A percentile compares a stretch with the other conserved stretches of the same genome.
Conservation (phyloP, 2,329 filamentous ascomycete species). For the Fusarium austroafricanum region DNA sequence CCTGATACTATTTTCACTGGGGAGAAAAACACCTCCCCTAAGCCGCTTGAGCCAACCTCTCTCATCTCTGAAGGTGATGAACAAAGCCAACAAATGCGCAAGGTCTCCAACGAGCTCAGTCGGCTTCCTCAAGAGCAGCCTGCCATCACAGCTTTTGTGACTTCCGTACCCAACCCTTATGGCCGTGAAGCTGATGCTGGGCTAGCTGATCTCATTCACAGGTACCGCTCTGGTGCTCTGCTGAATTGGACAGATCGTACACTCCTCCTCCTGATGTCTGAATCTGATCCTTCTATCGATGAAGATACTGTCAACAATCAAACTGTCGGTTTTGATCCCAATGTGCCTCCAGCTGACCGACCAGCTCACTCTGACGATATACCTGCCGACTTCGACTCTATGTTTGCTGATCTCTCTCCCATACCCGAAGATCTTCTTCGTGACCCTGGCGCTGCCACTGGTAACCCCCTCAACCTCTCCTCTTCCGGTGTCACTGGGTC, state of each 20-base stretch:
- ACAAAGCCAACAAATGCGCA: slow-evolving; percentile 4
- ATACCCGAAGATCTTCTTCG: not conserved
- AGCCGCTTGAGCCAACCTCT: too few relatives aligned
- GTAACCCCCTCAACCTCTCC: not conserved
- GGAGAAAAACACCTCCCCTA: not conserved
- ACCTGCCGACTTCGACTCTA: not conserved
- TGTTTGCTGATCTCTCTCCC: not conserved
- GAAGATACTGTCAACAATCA: not conserved
- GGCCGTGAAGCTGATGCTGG: not conserved
- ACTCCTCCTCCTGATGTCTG: not conserved
- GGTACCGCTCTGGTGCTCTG: not conserved
- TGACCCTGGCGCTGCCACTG: not conserved
- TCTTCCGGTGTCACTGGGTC: not conserved
- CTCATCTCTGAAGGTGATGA: not conserved
- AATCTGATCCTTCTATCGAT: not conserved
- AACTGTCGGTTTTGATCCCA: not conserved
- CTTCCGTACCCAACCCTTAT: not conserved
- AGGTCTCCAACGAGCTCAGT: not conserved
- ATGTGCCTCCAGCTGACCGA: not conserved
- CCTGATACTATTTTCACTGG: not conserved
- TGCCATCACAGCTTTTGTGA: not conserved
- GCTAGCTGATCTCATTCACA: not conserved
- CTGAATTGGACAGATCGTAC: not conserved
- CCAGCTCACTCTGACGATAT: not conserved
- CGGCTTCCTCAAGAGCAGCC: not conserved